Base-by-base conservation (phyloP, 139 green algal species). In the Pleodorina starrii region DNA sequence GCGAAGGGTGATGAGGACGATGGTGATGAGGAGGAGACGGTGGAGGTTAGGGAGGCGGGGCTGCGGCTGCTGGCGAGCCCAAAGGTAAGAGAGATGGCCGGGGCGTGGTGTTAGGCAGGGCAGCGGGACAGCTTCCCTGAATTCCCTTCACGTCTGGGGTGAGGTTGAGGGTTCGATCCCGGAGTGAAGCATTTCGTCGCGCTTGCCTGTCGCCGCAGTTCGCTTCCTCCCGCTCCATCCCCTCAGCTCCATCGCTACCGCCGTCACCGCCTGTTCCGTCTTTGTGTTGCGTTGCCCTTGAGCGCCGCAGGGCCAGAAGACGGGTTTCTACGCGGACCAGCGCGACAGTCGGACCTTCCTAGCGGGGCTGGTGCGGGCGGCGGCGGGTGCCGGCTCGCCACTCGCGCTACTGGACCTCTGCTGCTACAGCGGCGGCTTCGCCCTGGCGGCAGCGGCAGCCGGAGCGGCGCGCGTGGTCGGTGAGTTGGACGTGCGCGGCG, bases 381-480 rank as follows among this genome's bases (percentile, higher is more conserved):
- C 63, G 60, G 42, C 2, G 63, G 60, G 60, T 11, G 43, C 42
- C n/a, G 29, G 40, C 9, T 25, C 5, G 57, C 35, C 38, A 12
- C 43, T 29, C 21, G n/a, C 44, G 0, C 60, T 95, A 29, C 90
- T 99, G 10, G 97, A 99, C 94, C 87, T 99, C 36, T 99, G 96
- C 93, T 98, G 96, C 90, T 99, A 98, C 94, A 97, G 86, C 63
- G 92, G 92, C 23, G 92, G 92, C 44, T 94, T 94, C 76, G 90
- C 85, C 10, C 32, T 94, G 35, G 66, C 91, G 48, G 92, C 90
- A n/a, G 92, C 92, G 43, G 69, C 73, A 44, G 90, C 92, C 19
- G 96, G 96, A 2, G 96, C 96, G 16, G 57, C 76, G 14, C 48
- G 89, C 38, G 95, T 97, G 19, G 95, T 89, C 48, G 94, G 90